Conservation (phyloP, 2,329 filamentous ascomycete species). For the Lachnellula subtilissima region DNA sequence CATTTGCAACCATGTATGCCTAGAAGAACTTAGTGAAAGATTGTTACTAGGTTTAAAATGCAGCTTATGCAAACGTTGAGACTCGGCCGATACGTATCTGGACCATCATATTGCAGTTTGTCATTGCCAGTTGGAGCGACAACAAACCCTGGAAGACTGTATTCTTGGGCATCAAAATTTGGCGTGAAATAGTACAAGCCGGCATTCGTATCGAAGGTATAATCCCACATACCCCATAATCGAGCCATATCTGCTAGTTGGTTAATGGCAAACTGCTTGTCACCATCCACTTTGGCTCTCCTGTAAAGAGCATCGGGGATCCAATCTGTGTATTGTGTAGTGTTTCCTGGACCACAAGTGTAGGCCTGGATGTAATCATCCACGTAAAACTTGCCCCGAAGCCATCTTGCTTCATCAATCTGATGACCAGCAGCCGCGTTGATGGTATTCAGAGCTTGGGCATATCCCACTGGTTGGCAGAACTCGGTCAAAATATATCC, state of each 20-base stretch:
- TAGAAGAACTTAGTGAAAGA: background rate
- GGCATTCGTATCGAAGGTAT: slow-evolving; percentile 31
- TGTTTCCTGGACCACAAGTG: slow-evolving; percentile 35
- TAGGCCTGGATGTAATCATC: slow-evolving; percentile 38
- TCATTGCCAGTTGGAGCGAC: slow-evolving; percentile 27
- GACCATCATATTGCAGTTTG: slow-evolving; percentile 33
- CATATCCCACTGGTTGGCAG: slow-evolving; percentile 37
- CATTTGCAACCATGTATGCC: slow-evolving; percentile 41
- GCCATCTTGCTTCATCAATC: slow-evolving; percentile 37
- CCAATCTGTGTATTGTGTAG: slow-evolving; percentile 36
- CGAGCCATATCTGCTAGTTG: slow-evolving; percentile 39
- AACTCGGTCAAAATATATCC: slow-evolving; percentile 42
- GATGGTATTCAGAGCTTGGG: slow-evolving; percentile 30
- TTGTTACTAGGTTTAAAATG: background rate
- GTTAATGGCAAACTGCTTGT: slow-evolving; percentile 33
- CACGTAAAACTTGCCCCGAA: slow-evolving; percentile 35
- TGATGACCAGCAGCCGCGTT: slow-evolving; percentile 37
- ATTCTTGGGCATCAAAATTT: slow-evolving; percentile 41
- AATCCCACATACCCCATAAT: slow-evolving; percentile 38
- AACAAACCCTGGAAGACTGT: slow-evolving; percentile 37
- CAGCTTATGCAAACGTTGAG: slow-evolving; percentile 30
- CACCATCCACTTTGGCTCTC: slow-evolving; percentile 36
- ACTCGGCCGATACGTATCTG: slow-evolving; percentile 39
- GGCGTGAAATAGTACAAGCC: slow-evolving; percentile 41
- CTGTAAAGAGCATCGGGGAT: slow-evolving; percentile 34